These are phyloP conservation scores for Heritiera littoralis DNA, from an alignment of 345 rosid species.

Conservation along the genomic window DNA sequence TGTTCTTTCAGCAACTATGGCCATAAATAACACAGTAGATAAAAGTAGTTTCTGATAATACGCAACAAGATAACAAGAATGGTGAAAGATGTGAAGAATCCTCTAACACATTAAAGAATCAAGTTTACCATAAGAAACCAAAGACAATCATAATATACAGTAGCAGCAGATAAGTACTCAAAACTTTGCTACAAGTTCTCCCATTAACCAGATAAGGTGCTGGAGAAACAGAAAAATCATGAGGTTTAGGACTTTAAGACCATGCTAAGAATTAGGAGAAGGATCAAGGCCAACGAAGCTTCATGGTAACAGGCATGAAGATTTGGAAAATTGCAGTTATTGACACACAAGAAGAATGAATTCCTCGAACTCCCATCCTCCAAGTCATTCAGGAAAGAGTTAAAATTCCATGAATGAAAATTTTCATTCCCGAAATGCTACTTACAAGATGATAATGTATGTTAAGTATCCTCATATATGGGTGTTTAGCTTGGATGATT, in stretches of 20 bases:
- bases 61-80: too few species aligned
- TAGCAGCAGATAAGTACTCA: not conserved
- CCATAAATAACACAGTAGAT: not conserved
- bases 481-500: not conserved
- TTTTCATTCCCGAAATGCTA: not conserved
- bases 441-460: not conserved
- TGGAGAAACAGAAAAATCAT: not conserved
- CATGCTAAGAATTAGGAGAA: not conserved
- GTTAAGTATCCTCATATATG: not conserved
- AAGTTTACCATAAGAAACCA: not conserved
- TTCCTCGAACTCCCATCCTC: not conserved
- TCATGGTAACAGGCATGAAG: not conserved
- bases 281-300: not conserved
- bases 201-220: not conserved
- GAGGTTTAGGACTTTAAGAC: not conserved
- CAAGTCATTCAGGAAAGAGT: not conserved
- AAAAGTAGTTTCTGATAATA: too few species aligned
- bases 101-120: not conserved
- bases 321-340: not conserved
- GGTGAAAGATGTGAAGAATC: too few species aligned
- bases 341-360: conserved; percentile 1
- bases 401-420: not conserved
- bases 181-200: not conserved
- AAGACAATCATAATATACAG: not conserved
- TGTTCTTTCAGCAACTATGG: not conserved